Percentiles rank a stretch among this genome's conserved stretches.
Conservation (phyloP, 768 basidiomycete species). For the Rhodotorula kratochvilovae region DNA sequence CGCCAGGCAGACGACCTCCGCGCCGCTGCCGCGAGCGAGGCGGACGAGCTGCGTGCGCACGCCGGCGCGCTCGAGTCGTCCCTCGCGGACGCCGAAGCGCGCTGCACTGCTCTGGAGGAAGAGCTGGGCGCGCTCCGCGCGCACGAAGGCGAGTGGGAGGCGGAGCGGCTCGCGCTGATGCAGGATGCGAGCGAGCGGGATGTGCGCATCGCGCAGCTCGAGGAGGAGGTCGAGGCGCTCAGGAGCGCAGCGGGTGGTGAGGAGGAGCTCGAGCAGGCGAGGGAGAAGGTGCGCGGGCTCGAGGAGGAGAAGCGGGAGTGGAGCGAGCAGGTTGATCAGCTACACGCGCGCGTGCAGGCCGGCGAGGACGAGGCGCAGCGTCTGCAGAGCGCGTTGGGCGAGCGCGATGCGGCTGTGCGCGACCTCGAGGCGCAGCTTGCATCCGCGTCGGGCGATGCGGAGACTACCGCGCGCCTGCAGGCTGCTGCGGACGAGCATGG, state of each 20-base stretch:
- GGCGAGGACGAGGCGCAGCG: background rate
- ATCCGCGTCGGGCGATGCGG: too few relatives aligned
- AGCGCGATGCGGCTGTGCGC: constrained; percentile 78
- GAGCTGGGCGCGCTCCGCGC: too few relatives aligned
- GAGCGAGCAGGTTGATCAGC: too few relatives aligned
- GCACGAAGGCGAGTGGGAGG: background rate
- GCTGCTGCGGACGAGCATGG: background rate
- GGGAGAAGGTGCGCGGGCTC: background rate
- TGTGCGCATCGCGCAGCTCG: background rate
- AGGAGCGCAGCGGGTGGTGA: background rate
- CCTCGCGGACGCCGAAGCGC: too few relatives aligned
- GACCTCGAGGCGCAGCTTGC: constrained; percentile 49
- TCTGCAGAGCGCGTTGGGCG: constrained; percentile 55
- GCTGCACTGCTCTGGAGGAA: too few relatives aligned
- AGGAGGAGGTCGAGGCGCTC: background rate
- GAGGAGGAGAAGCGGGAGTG: background rate
- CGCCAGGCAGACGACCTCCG: too few relatives aligned
- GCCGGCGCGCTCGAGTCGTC: background rate
- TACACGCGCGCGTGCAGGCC: too few relatives aligned
- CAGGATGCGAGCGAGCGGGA: background rate
- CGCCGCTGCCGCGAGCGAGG: background rate
- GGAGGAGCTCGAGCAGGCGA: background rate
- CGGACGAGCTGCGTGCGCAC: background rate
- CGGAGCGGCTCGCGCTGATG: background rate
- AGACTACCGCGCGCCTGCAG: background rate